phyloP scores from a whole-genome alignment of 345 rosid genomes.

The Aethionema arabicum region DNA sequence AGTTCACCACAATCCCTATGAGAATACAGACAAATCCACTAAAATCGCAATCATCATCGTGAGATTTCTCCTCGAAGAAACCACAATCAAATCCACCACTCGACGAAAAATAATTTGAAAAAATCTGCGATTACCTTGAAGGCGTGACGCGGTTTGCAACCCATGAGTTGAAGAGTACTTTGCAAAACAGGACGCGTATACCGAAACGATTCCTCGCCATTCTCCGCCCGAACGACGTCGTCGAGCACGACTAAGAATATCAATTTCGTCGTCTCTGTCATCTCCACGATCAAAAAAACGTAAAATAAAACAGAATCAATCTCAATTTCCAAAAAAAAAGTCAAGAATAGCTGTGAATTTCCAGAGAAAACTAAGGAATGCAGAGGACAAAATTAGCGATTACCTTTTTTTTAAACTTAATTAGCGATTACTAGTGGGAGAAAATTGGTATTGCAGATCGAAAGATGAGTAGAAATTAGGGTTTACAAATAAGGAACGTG shows the following conservation, averaged over 20 bases:
- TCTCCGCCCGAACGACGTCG: slow-evolving; percentile 38
- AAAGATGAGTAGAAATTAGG: slow-evolving; percentile 17
- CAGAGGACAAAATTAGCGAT: slow-evolving; percentile 3
- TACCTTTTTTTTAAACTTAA: no score
- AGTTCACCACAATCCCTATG: no score
- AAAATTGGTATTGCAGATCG: slow-evolving; percentile 12
- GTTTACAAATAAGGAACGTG: slow-evolving; percentile 38
- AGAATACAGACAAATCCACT: no score
- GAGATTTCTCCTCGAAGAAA: neutral
- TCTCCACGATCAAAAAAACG: slow-evolving; percentile 30
- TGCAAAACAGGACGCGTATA: slow-evolving; percentile 91
- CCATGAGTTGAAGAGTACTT: slow-evolving; percentile 97
- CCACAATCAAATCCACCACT: neutral
- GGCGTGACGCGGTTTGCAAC: slow-evolving; percentile 97
- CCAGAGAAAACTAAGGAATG: slow-evolving; percentile 20
- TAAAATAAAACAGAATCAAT: slow-evolving; percentile 3
- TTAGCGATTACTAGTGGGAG: slow-evolving; percentile 6
- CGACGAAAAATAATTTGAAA: neutral
- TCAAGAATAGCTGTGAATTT: neutral
- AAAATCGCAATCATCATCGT: slow-evolving; percentile 1
- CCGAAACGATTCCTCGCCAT: slow-evolving; percentile 58
- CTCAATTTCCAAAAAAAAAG: neutral
- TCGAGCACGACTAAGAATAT: slow-evolving; percentile 81
- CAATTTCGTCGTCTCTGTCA: slow-evolving; percentile 69
- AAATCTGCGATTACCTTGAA: slow-evolving; percentile 61